phyloP scores from a whole-genome alignment of 164 flowering plant species.

The Taxillus chinensis region DNA sequence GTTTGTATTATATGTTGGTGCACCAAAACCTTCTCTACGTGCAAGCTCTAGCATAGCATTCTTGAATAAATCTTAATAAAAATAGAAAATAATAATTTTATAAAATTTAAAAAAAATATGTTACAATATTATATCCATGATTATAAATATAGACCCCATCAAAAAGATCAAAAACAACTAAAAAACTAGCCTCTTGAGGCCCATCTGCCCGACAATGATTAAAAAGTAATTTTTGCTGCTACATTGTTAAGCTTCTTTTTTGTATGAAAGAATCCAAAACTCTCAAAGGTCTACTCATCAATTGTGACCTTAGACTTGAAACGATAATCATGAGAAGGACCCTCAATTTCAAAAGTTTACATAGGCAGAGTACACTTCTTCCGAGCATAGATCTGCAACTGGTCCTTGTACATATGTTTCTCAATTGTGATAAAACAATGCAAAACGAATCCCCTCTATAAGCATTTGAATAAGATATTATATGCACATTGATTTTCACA shows the following conservation, averaged over 20 bases:
- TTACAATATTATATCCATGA: not conserved
- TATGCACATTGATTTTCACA: too few relatives aligned
- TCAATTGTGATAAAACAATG: conserved; percentile 24
- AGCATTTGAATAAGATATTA: too few relatives aligned
- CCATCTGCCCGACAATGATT: conserved; percentile 27
- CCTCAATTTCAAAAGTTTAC: conserved; percentile 40
- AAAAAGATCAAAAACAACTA: not conserved
- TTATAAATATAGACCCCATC: not conserved
- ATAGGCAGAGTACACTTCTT: conserved; percentile 29
- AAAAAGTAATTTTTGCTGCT: conserved; percentile 63
- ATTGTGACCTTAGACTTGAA: conserved; percentile 59
- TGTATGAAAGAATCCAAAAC: conserved; percentile 33
- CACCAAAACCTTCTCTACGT: not conserved
- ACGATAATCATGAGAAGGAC: conserved; percentile 50
- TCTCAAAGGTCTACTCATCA: conserved; percentile 42
- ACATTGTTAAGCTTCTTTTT: conserved; percentile 65
- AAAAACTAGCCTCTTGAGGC: conserved; percentile 36
- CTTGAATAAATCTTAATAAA: not conserved
- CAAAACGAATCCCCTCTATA: too few relatives aligned
- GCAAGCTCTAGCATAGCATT: not conserved
- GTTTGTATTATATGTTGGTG: not conserved
- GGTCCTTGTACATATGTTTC: conserved; percentile 35
- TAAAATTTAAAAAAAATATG: not conserved
- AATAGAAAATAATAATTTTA: not conserved
- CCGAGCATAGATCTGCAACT: conserved; percentile 46